Conservation (phyloP, 495 filamentous ascomycete genomes). For the Bacidia rubella region DNA sequence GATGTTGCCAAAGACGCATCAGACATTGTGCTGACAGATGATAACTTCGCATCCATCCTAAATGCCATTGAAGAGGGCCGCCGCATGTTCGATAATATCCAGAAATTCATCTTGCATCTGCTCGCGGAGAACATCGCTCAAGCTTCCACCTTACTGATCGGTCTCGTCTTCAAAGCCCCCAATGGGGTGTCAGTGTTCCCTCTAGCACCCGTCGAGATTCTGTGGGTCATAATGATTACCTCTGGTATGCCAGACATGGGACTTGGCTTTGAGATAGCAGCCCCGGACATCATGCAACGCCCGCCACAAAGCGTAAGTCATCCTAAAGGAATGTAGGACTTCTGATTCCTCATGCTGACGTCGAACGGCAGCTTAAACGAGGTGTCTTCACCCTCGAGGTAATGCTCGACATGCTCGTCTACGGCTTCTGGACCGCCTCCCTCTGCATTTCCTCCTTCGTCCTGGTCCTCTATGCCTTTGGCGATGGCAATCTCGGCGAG, state of each 20-base stretch:
- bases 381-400: slow-evolving; percentile 63
- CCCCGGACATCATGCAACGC: slow-evolving; percentile 53
- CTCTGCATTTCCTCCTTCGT: slow-evolving; percentile 55
- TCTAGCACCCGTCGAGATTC: slow-evolving; percentile 57
- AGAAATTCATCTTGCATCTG: slow-evolving; percentile 69
- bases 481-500: slow-evolving; percentile 43
- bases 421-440: slow-evolving; percentile 54
- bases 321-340: too few species aligned
- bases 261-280: slow-evolving; percentile 55
- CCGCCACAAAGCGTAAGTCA: slow-evolving; percentile 58
- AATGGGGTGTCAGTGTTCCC: slow-evolving; percentile 57
- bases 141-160: slow-evolving; percentile 57
- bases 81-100: slow-evolving; percentile 67
- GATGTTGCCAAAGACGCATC: slow-evolving; percentile 86
- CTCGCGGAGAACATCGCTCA: slow-evolving; percentile 63
- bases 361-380: too few species aligned
- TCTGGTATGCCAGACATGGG: slow-evolving; percentile 64
- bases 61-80: slow-evolving; percentile 60
- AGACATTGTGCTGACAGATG: slow-evolving; percentile 78
- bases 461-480: slow-evolving; percentile 51
- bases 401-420: slow-evolving; percentile 59
- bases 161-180: slow-evolving; percentile 56
- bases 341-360: too few species aligned
- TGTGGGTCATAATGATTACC: slow-evolving; percentile 71
- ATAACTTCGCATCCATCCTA: slow-evolving; percentile 72